Base-by-base conservation (phyloP, 148 eudicot genomes). In the Cornus controversa region DNA sequence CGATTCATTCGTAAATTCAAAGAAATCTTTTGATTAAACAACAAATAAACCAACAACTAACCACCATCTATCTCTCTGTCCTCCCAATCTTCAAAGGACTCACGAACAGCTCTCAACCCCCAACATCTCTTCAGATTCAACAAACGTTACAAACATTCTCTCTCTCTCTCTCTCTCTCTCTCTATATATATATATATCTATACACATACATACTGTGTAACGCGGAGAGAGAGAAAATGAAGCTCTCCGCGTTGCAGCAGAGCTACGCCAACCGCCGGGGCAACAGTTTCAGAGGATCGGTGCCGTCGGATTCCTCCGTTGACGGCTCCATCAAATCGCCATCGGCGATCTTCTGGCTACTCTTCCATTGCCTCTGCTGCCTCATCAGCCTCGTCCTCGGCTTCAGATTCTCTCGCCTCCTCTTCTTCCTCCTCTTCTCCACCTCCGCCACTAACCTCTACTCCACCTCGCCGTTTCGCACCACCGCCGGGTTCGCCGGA, bases 371-470 rank as follows among this genome's bases (percentile, higher is more conserved):
- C 0, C 50, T 96, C 6, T 93, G 97, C 86, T 96, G 99, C 79
- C 80, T 93, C 13, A 80, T 91, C 54, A 91, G 97, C 42, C 84
- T 96, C 0, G 74, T 95, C 8, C 84, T 95, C 8, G 98, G 98
- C 25, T 95, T 95, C 81, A 76, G 98, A 20, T 95, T 95, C 71
- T 95, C 98, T 18, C 96, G 97, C 22, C 70, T 95, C 23, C 53
- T 93, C 8, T 87, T 95, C 69, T 91, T 90, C 63, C 89, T 95
- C 1, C 74, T 95, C 0, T 85, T 95, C 63, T 84, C 94, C 5
- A 28, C 87, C 29, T 28, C 64, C 64, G 11, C 76, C 69, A 67
- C 34, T 7, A 73, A 31, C 75, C 77, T 80, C 86, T 40, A 85
- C 77, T 25, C 80, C 3, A 42, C 85, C 27, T 45, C 81, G 42